phyloP scores from a whole-genome alignment of 2,329 filamentous ascomycete genomes.

The Phaeosphaeria sp. region DNA sequence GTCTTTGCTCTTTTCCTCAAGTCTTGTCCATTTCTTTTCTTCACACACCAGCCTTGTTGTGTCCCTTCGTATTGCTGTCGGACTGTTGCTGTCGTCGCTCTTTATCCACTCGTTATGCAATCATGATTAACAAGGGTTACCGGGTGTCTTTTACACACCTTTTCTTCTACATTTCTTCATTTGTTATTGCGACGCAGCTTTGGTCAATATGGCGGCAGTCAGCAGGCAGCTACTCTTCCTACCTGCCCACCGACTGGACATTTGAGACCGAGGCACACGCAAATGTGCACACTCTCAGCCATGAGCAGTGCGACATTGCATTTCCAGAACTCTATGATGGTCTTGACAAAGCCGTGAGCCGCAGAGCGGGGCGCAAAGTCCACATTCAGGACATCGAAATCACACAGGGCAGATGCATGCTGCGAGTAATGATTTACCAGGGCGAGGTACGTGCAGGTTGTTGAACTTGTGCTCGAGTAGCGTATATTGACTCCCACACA shows the following conservation, averaged over 20 bases:
- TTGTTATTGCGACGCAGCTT: slow-evolving; percentile 37
- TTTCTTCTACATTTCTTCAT: slow-evolving; percentile 37
- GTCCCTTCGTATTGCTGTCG: neutral
- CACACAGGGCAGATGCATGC: slow-evolving; percentile 38
- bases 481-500: slow-evolving; percentile 16
- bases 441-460: slow-evolving; percentile 32
- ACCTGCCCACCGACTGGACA: slow-evolving; percentile 22
- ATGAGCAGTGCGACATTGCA: slow-evolving; percentile 40
- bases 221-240: slow-evolving; percentile 19
- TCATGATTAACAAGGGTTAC: slow-evolving; percentile 39
- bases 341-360: slow-evolving; percentile 31
- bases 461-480: neutral
- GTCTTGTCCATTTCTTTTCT: slow-evolving; percentile 18
- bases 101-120: slow-evolving; percentile 31
- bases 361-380: slow-evolving; percentile 35
- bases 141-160: slow-evolving; percentile 35
- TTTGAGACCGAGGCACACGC: slow-evolving; percentile 40
- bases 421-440: slow-evolving; percentile 37
- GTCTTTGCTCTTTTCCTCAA: slow-evolving; percentile 16
- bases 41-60: neutral
- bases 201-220: slow-evolving; percentile 39
- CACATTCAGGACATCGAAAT: slow-evolving; percentile 38
- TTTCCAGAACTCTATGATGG: slow-evolving; percentile 43
- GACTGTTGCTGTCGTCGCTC: slow-evolving; percentile 9
- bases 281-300: slow-evolving; percentile 40